phyloP scores from a whole-genome alignment of 768 basidiomycete species.

The Lactarius vividus region DNA sequence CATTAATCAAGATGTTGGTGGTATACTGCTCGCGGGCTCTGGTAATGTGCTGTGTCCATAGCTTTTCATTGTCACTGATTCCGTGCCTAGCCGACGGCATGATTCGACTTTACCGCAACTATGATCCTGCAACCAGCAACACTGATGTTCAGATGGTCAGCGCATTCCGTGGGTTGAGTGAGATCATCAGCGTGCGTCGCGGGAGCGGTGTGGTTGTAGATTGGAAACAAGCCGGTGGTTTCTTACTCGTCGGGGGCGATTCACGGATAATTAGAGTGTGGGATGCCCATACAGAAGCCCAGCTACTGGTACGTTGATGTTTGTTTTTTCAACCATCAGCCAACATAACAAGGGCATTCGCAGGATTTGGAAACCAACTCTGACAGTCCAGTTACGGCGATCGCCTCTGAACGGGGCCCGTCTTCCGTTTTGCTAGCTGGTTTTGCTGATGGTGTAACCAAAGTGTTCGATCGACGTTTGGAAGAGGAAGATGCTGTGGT shows the following conservation, averaged over 20 bases:
- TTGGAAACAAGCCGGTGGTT: constrained; percentile 89
- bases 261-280: constrained; percentile 85
- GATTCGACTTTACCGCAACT: constrained; percentile 89
- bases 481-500: constrained; percentile 82
- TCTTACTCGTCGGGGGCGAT: constrained; percentile 88
- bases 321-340: background rate
- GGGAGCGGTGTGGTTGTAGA: constrained; percentile 85
- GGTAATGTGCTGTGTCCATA: constrained; percentile 41
- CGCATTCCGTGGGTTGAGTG: constrained; percentile 85
- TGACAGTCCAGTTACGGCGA: constrained; percentile 84
- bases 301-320: constrained; percentile 55
- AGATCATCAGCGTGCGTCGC: constrained; percentile 68
- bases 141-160: constrained; percentile 88
- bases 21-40: constrained; percentile 84
- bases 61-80: constrained; percentile 4
- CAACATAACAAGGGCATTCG: constrained; percentile 4
- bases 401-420: constrained; percentile 72
- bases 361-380: constrained; percentile 90
- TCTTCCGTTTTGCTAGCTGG: constrained; percentile 83
- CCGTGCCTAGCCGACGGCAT: constrained; percentile 74
- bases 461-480: constrained; percentile 89
- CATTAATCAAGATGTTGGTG: constrained; percentile 94
- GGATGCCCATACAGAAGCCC: constrained; percentile 90
- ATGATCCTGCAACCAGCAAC: constrained; percentile 69
- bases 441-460: constrained; percentile 89